Conservation (phyloP, 352 stramenopile genomes). For the Pythium guiyangense region DNA sequence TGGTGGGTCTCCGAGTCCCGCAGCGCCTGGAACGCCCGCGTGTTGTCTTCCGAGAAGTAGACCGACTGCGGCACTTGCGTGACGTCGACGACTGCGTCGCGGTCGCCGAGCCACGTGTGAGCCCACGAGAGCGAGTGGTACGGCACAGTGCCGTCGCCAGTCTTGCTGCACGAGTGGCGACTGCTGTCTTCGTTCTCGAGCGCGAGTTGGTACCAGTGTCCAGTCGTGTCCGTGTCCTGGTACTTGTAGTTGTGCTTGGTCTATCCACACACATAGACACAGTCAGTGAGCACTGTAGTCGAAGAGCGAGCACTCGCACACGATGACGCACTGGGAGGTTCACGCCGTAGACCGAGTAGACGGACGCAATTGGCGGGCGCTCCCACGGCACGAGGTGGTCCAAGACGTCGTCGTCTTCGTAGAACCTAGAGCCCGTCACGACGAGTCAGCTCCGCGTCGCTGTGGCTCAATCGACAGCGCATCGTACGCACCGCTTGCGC, state of each 20-base stretch:
- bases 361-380: constrained; percentile 61
- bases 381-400: constrained; percentile 56
- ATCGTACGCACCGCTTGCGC: constrained; percentile 27
- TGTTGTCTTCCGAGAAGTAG: constrained; percentile 61
- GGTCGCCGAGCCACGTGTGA: constrained; percentile 64
- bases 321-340: constrained; percentile 71
- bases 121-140: constrained; percentile 82
- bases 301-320: too few relatives aligned
- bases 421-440: constrained; percentile 34
- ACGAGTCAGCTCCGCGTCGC: too few relatives aligned
- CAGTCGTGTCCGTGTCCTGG: constrained; percentile 36
- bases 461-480: too few relatives aligned
- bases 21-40: constrained; percentile 40
- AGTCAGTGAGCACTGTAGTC: neutral
- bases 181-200: constrained; percentile 43
- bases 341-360: constrained; percentile 78
- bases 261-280: constrained; percentile 21
- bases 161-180: constrained; percentile 58
- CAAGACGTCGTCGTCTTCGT: constrained; percentile 59
- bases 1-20: constrained; percentile 43
- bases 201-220: constrained; percentile 62
- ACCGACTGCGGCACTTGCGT: constrained; percentile 69
- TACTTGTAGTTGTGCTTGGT: constrained; percentile 76
- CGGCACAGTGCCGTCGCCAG: constrained; percentile 63
- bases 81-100: constrained; percentile 43